Evolutionary conservation across 495 filamentous ascomycete genomes (phyloP).

Genomic region (Acidiella bohemica): DNA sequence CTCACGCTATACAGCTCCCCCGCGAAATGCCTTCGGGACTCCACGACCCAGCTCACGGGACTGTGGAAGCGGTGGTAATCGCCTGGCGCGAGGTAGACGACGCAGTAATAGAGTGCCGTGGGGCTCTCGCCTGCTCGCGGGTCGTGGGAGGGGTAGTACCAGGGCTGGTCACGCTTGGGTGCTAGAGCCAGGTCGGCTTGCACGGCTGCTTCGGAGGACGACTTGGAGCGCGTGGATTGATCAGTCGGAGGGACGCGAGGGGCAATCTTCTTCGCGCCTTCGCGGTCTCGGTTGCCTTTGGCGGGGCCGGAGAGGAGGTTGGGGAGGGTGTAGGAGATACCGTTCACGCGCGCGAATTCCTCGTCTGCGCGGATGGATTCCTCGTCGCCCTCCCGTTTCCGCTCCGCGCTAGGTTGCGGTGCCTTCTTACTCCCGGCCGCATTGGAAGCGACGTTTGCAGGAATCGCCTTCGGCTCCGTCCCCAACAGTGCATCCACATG

Average conservation of each 20-base stretch:
- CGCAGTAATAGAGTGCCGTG: conserved; percentile 76
- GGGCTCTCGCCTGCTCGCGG: conserved; percentile 36
- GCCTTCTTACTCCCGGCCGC: conserved; percentile 11
- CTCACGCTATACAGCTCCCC: conserved; percentile 92
- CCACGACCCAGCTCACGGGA: conserved; percentile 84
- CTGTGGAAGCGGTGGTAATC: conserved; percentile 99
- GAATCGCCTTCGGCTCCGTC: conserved; percentile 35
- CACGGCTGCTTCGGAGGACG: conserved; percentile 64
- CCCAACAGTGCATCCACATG: conserved; percentile 86
- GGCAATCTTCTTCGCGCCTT: conserved; percentile 6
- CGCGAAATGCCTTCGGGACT: conserved; percentile 84
- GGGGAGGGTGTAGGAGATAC: conserved; percentile 91
- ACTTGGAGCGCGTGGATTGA: conserved; percentile 50
- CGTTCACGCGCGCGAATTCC: conserved; percentile 91
- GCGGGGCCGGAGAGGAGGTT: conserved; percentile 65
- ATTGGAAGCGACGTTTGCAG: conserved; percentile 18
- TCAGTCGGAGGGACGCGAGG: conserved; percentile 35
- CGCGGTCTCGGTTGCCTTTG: conserved; percentile 3
- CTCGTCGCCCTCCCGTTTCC: conserved; percentile 33
- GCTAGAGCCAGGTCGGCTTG: conserved; percentile 61
- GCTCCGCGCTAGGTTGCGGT: conserved; percentile 23
- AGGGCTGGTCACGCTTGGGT: conserved; percentile 45
- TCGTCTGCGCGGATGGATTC: conserved; percentile 62
- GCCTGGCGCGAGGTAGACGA: conserved; percentile 94
- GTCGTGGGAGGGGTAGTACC: conserved; percentile 53